phyloP scores from a whole-genome alignment of 345 rosid genomes.

The Lepidium africanum region DNA sequence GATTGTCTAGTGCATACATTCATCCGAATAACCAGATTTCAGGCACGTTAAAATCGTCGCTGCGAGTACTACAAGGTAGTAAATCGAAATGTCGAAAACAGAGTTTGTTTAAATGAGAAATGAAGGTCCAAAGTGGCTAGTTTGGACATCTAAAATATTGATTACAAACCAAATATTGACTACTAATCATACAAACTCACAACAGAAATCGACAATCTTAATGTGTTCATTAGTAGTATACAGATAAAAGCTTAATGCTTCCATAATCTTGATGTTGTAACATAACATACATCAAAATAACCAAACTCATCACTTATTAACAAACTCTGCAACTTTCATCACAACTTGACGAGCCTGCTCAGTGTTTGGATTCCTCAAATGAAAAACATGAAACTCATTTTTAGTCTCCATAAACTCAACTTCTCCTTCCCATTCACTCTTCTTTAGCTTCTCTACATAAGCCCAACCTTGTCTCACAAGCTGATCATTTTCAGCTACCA shows the following conservation, averaged over 20 bases:
- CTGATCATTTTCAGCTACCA: slow-evolving; percentile 35
- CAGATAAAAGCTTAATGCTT: not conserved
- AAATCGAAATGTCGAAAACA: too few relatives aligned
- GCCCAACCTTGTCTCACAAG: slow-evolving; percentile 32
- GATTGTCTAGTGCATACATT: too few relatives aligned
- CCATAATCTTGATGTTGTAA: too few relatives aligned
- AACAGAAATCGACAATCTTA: not conserved
- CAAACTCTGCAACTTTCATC: slow-evolving; percentile 20
- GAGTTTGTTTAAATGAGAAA: too few relatives aligned
- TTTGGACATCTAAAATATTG: too few relatives aligned
- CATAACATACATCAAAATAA: too few relatives aligned
- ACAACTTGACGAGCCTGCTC: slow-evolving; percentile 24
- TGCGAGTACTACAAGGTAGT: too few relatives aligned
- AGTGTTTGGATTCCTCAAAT: slow-evolving; percentile 21
- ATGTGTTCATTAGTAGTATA: not conserved
- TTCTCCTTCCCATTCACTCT: slow-evolving; percentile 37
- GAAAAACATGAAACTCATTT: slow-evolving; percentile 41
- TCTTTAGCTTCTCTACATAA: slow-evolving; percentile 29
- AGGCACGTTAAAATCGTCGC: too few relatives aligned
- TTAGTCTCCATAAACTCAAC: slow-evolving; percentile 30
- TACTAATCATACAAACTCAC: too few relatives aligned
- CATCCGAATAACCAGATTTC: too few relatives aligned
- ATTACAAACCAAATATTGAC: too few relatives aligned
- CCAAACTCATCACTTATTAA: slow-evolving; percentile 1
- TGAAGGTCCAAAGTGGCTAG: too few relatives aligned